Evolutionary conservation across 1,284 basidiomycete genomes (phyloP).

Genomic region (Ganoderma sinense): DNA sequence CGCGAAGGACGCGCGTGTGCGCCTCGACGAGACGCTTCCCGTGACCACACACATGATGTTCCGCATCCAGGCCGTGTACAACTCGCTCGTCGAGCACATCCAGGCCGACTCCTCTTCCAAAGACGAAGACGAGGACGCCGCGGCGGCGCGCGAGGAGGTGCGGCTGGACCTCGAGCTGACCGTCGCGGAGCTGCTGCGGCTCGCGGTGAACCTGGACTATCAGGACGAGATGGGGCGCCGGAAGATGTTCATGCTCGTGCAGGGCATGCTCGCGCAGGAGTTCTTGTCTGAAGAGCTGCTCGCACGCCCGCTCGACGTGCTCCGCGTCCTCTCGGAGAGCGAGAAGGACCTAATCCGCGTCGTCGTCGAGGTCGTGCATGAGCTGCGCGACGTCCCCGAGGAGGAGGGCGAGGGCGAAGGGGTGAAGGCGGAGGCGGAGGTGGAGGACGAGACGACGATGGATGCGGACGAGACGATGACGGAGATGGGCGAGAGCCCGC

Average conservation of each 20-base stretch:
- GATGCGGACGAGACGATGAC: conserved; percentile 46
- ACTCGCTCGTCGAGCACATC: conserved; percentile 62
- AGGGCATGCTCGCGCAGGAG: conserved; percentile 89
- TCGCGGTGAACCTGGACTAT: conserved; percentile 90
- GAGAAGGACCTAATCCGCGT: conserved; percentile 94
- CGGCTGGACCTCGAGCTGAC: conserved; percentile 76
- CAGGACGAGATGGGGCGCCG: conserved; percentile 94
- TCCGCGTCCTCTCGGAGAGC: conserved; percentile 84
- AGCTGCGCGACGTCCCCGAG: conserved; percentile 75
- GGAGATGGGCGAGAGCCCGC: conserved; percentile 37
- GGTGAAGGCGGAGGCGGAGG: conserved; percentile 22
- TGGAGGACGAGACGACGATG: conserved; percentile 43
- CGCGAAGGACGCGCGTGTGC: conserved; percentile 66
- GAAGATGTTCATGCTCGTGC: conserved; percentile 90
- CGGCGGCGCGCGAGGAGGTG: conserved; percentile 59
- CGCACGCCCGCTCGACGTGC: conserved; percentile 85
- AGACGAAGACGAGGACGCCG: conserved; percentile 55
- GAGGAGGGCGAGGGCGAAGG: conserved; percentile 35
- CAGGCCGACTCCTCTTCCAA: conserved; percentile 53
- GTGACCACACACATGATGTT: conserved; percentile 92
- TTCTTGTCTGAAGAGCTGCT: conserved; percentile 83
- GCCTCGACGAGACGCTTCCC: conserved; percentile 82
- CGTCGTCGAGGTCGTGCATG: conserved; percentile 93
- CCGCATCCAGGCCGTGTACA: conserved; percentile 84
- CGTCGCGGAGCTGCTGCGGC: conserved; percentile 82